phyloP scores from a whole-genome alignment of 805 yeast genomes.

The Danielia oregonensis region DNA sequence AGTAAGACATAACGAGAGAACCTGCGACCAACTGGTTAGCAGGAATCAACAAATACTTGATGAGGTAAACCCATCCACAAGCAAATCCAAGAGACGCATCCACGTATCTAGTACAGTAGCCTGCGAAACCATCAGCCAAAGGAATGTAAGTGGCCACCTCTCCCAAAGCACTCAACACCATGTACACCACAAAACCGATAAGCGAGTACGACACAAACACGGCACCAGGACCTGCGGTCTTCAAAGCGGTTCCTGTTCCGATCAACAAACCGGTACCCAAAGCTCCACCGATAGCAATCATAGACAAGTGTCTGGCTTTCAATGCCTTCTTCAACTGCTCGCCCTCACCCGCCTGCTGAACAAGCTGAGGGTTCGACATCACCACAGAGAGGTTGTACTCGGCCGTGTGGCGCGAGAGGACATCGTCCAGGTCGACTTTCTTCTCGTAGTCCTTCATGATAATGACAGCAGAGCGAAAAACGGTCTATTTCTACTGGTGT shows the following conservation, averaged over 20 bases:
- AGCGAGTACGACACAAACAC: constrained; percentile 61
- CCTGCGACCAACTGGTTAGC: constrained; percentile 68
- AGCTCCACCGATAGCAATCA: constrained; percentile 83
- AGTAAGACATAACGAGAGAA: constrained; percentile 49
- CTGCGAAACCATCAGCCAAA: constrained; percentile 60
- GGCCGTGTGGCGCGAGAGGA: constrained; percentile 40
- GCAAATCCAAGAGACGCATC: constrained; percentile 69
- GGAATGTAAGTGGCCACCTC: constrained; percentile 70
- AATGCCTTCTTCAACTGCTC: constrained; percentile 37
- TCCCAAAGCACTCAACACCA: constrained; percentile 50
- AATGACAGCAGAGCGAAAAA: no score
- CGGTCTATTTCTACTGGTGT: neutral
- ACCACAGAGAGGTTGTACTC: constrained; percentile 47
- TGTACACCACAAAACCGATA: constrained; percentile 68
- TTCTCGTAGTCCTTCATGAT: constrained; percentile 17
- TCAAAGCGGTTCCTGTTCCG: constrained; percentile 69
- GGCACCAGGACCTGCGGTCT: constrained; percentile 68
- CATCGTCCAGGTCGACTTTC: constrained; percentile 25
- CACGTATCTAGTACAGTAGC: constrained; percentile 60
- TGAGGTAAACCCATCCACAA: constrained; percentile 60
- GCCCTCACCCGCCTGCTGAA: constrained; percentile 36
- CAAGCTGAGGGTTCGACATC: constrained; percentile 39
- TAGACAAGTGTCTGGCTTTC: constrained; percentile 55
- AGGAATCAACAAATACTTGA: constrained; percentile 50
- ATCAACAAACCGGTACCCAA: constrained; percentile 77